phyloP scores from a whole-genome alignment of 2,329 filamentous ascomycete species.

The Fusarium torulosum region DNA sequence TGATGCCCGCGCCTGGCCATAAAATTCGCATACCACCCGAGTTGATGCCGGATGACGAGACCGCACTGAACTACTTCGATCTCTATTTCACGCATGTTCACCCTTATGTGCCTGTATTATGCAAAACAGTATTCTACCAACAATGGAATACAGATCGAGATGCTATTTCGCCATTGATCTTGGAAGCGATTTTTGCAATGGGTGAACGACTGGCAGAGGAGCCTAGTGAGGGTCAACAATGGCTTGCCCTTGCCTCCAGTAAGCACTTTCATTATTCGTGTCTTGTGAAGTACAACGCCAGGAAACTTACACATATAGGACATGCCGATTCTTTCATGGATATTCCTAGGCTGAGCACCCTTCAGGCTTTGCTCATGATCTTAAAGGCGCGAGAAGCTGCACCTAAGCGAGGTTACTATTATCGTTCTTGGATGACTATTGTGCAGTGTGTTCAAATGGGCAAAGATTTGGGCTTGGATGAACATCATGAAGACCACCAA shows the following conservation, averaged over 20 bases:
- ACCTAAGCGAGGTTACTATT: conserved; percentile 94
- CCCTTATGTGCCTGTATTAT: conserved; percentile 90
- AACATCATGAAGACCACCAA: conserved; percentile 84
- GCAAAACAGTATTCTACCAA: conserved; percentile 83
- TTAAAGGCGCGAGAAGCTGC: conserved; percentile 93
- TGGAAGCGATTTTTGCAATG: conserved; percentile 93
- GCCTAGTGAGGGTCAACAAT: conserved; percentile 86
- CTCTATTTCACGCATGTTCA: conserved; percentile 93
- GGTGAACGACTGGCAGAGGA: conserved; percentile 86
- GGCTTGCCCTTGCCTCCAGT: conserved; percentile 92
- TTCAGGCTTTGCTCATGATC: conserved; percentile 88
- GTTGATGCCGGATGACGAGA: conserved; percentile 90
- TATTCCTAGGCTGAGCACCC: conserved; percentile 87
- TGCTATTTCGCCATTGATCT: conserved; percentile 87
- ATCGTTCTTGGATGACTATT: conserved; percentile 95
- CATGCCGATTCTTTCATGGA: conserved; percentile 96
- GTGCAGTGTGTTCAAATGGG: conserved; percentile 94
- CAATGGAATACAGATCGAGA: conserved; percentile 88
- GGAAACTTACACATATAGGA: conserved; percentile 62
- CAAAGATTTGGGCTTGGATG: conserved; percentile 89
- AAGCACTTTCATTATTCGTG: conserved; percentile 45
- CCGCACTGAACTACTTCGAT: conserved; percentile 85
- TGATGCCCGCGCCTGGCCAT: conserved; percentile 75
- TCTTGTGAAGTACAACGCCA: background rate
- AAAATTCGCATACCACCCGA: conserved; percentile 91